Conservation (phyloP, 768 basidiomycete genomes). For the Rhizopogon roseolus region DNA sequence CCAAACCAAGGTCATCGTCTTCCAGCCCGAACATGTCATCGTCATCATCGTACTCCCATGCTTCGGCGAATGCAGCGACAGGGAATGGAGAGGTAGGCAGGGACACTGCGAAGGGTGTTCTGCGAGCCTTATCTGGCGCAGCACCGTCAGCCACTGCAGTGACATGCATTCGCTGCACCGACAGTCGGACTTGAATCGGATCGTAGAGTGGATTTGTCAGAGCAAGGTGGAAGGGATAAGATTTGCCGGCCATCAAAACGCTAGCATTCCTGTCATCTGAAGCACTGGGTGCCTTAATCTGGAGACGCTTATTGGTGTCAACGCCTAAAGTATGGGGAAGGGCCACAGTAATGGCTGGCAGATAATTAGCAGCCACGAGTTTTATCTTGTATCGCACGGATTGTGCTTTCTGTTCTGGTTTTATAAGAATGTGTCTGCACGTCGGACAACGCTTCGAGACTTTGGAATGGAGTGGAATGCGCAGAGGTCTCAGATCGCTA, state of each 20-base stretch:
- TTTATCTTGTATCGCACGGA: conserved; percentile 97
- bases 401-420: conserved; percentile 96
- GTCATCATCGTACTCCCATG: conserved; percentile 97
- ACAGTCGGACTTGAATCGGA: conserved; percentile 87
- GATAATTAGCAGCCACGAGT: conserved; percentile 90
- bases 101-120: conserved; percentile 75
- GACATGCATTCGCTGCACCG: conserved; percentile 64
- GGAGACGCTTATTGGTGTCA: conserved; percentile 29
- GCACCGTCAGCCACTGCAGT: conserved; percentile 37
- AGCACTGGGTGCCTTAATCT: conserved; percentile 30
- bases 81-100: conserved; percentile 76
- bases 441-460: conserved; percentile 92
- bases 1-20: conserved; percentile 33
- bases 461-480: conserved; percentile 91
- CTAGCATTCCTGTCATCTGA: conserved; percentile 32
- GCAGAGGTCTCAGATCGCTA: conserved; percentile 82
- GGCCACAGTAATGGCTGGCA: conserved; percentile 77
- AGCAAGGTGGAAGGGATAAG: conserved; percentile 85
- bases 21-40: conserved; percentile 69
- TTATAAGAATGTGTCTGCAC: conserved; percentile 95
- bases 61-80: conserved; percentile 89
- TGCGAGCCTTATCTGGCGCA: conserved; percentile 49
- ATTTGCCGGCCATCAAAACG: conserved; percentile 67
- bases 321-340: conserved; percentile 50
- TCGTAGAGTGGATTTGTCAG: conserved; percentile 96